Base-by-base conservation (phyloP, 1,284 basidiomycete genomes). In the Ustilago cynodontis region DNA sequence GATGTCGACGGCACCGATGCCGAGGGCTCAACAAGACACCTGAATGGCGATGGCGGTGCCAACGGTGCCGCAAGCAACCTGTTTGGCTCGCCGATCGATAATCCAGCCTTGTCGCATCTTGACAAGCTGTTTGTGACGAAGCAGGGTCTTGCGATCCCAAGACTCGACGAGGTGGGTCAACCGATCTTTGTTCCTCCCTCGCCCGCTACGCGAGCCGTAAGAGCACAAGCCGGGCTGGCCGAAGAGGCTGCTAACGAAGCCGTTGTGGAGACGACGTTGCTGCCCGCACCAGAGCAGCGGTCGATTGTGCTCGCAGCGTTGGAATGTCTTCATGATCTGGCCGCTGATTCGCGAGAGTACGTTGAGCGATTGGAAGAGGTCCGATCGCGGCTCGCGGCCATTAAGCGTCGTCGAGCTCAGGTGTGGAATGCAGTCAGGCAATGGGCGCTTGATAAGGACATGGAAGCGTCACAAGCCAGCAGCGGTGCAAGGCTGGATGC, bases 311-410 rank as follows among this genome's bases (percentile, higher is more conserved):
- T 80, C 13, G 78, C 81, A 2, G 79, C 83, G 55, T 62, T 86
- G 16, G 79, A 82, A 50, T 84, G 51, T 58, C 80, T 71, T 51
- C 77, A 71, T 60, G 88, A 89, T 71, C 79, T 89, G 37, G 82
- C 87, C 13, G 86, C 87, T 22, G 88, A 89, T 76, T 88, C 87
- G 53, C 82, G 86, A 20, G 88, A 89, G 81, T 89, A 88, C 77
- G 87, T 88, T 61, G 87, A 88, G 60, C 82, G 88, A 14, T 78
- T 89, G 26, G 88, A 88, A 55, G 88, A 89, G 82, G 87, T 88
- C 1, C 83, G 88, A 35, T 85, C 86, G 69, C 75, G 88, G 29
- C 83, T 88, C 0, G 87, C 87, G 22, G 87, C 87, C 63, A 86
- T 89, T 16, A 87, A 87, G 39, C 81, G 87, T 29, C 84, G 85